Conservation (phyloP, 2,329 filamentous ascomycete species). For the Xylaria arbuscula region DNA sequence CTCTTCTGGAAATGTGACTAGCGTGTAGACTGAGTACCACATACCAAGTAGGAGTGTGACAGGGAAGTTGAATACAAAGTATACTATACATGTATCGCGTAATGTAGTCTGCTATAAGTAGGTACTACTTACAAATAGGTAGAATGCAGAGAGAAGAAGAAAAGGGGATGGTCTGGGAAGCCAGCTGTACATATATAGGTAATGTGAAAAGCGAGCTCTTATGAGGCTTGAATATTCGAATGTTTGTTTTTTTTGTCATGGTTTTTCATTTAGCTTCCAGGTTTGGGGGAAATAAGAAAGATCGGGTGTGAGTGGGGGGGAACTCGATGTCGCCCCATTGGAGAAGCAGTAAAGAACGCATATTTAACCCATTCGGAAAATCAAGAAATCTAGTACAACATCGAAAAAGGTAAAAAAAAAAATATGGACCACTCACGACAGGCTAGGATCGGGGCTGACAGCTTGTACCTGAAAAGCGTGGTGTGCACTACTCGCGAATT, state of each 20-base stretch:
- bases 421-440: constrained; percentile 41
- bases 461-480: constrained; percentile 21
- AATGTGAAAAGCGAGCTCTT: neutral
- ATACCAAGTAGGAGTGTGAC: neutral
- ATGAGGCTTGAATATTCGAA: neutral
- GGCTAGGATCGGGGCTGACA: constrained; percentile 38
- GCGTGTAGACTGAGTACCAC: neutral
- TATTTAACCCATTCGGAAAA: constrained; percentile 35
- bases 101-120: neutral
- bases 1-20: neutral
- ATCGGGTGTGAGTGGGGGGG: neutral
- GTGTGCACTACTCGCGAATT: constrained; percentile 9
- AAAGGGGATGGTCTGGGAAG: neutral
- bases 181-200: neutral
- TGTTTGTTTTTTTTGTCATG: neutral
- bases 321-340: constrained; percentile 4
- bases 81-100: neutral
- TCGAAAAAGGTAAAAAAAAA: constrained; percentile 6
- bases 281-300: neutral
- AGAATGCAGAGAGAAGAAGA: neutral
- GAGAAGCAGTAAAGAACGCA: constrained; percentile 26
- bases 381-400: constrained; percentile 10
- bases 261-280: neutral
- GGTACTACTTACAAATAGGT: no score
- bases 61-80: neutral